Evolutionary conservation across 345 rosid species (phyloP).

Genomic region (Physaria fendleri): DNA sequence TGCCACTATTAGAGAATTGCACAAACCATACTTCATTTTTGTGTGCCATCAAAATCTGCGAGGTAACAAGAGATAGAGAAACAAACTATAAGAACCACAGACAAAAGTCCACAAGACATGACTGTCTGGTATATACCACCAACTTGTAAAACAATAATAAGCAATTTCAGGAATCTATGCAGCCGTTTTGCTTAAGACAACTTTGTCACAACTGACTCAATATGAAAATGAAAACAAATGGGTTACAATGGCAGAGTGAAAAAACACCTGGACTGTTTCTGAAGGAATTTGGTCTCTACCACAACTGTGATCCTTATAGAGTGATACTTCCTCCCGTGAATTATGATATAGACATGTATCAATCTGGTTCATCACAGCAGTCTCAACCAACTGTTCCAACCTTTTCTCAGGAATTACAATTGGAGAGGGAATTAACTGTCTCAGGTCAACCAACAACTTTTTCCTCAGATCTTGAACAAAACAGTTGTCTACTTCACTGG

Average conservation of each 20-base stretch:
- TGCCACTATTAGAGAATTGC: constrained; percentile 75
- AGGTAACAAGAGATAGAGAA: constrained; percentile 9
- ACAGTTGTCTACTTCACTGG: constrained; percentile 31
- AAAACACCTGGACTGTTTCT: constrained; percentile 68
- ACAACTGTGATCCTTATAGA: constrained; percentile 69
- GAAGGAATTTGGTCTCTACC: constrained; percentile 75
- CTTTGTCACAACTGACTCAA: background rate
- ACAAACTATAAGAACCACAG: background rate
- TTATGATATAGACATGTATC: constrained; percentile 73
- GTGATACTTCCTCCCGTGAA: constrained; percentile 46
- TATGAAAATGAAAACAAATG: background rate
- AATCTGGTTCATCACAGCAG: constrained; percentile 49
- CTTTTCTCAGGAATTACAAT: constrained; percentile 52
- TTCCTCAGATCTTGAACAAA: constrained; percentile 40
- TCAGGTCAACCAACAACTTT: constrained; percentile 48
- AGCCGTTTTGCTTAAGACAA: background rate
- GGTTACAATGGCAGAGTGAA: background rate
- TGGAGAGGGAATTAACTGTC: constrained; percentile 55
- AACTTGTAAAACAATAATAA: background rate
- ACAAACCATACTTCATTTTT: constrained; percentile 92
- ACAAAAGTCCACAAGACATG: background rate
- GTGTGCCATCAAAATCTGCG: constrained; percentile 76
- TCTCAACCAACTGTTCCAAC: constrained; percentile 69
- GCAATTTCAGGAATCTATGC: background rate
- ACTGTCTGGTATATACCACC: background rate